Conservation (phyloP, 805 yeast species). For the Saturnispora zaruensis region DNA sequence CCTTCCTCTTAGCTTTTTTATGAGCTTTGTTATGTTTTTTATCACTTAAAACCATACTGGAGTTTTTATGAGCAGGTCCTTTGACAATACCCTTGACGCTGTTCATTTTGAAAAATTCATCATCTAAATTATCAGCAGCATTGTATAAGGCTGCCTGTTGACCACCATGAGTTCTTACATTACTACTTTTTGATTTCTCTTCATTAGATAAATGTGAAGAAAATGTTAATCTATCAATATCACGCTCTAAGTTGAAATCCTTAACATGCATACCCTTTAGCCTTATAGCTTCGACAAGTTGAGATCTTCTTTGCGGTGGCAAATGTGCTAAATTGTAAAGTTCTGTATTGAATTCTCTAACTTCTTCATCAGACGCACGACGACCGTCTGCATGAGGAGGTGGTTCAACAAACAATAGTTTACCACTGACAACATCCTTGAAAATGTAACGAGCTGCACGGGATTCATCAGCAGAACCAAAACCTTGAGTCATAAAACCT, state of each 20-base stretch:
- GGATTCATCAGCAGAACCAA: constrained; percentile 93
- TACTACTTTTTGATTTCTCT: constrained; percentile 34
- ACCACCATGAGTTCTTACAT: constrained; percentile 60
- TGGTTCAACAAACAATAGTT: constrained; percentile 73
- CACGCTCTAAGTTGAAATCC: constrained; percentile 57
- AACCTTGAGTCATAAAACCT: constrained; percentile 96
- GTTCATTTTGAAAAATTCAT: constrained; percentile 72
- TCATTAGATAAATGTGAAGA: constrained; percentile 62
- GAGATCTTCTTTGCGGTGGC: constrained; percentile 67
- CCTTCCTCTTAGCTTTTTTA: constrained; percentile 20
- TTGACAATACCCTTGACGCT: constrained; percentile 52
- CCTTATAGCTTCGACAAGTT: constrained; percentile 55
- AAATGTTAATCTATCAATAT: constrained; percentile 65
- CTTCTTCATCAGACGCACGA: constrained; percentile 42
- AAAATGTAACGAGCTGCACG: constrained; percentile 87
- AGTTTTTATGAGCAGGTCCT: constrained; percentile 63
- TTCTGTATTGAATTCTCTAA: constrained; percentile 63
- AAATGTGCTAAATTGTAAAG: constrained; percentile 56
- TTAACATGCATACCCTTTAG: constrained; percentile 43
- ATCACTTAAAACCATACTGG: constrained; percentile 48
- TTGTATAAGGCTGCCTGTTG: constrained; percentile 70
- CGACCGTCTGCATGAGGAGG: constrained; percentile 71
- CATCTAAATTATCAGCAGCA: constrained; percentile 76
- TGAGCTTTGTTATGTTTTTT: constrained; percentile 64
- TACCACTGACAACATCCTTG: constrained; percentile 93